A percentile compares a stretch with the other conserved stretches of the same genome.
Evolutionary conservation across 176 grass and related monocot genomes (phyloP).

Genomic region (Themeda triandra): DNA sequence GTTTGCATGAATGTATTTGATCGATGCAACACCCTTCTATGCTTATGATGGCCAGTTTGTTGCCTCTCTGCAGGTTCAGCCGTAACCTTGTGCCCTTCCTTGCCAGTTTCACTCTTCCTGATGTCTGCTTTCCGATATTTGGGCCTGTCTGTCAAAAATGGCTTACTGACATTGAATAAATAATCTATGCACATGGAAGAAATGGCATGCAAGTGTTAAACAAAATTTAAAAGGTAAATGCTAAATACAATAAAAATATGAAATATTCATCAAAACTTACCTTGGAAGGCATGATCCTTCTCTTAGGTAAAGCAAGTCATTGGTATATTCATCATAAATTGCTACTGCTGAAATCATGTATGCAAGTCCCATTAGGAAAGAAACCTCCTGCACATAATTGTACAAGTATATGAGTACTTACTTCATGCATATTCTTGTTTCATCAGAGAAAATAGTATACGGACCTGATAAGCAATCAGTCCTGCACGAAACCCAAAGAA

Average conservation of each 20-base stretch:
- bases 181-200: background rate
- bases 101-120: conserved; percentile 18
- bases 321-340: conserved; percentile 84
- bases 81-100: background rate
- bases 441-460: background rate
- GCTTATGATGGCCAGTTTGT: conserved; percentile 34
- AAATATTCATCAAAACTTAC: conserved; percentile 29
- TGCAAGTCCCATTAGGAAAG: conserved; percentile 69
- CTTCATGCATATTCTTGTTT: background rate
- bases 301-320: conserved; percentile 91
- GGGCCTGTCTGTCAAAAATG: conserved; percentile 65
- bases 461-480: conserved; percentile 74
- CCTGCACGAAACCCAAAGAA: conserved; percentile 59
- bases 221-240: background rate
- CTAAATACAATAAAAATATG: background rate
- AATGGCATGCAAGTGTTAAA: background rate
- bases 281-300: conserved; percentile 91
- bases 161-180: conserved; percentile 20
- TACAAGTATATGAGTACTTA: background rate
- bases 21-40: conserved; percentile 33
- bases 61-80: conserved; percentile 13
- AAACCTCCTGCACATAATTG: conserved; percentile 47
- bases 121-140: conserved; percentile 60
- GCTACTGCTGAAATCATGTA: conserved; percentile 73
- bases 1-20: conserved; percentile 61